Evolutionary conservation across 2,329 filamentous ascomycete species (phyloP), one percentile per base, ranked within the genome.

Genomic region (Neophaeococcomyces aloes): DNA sequence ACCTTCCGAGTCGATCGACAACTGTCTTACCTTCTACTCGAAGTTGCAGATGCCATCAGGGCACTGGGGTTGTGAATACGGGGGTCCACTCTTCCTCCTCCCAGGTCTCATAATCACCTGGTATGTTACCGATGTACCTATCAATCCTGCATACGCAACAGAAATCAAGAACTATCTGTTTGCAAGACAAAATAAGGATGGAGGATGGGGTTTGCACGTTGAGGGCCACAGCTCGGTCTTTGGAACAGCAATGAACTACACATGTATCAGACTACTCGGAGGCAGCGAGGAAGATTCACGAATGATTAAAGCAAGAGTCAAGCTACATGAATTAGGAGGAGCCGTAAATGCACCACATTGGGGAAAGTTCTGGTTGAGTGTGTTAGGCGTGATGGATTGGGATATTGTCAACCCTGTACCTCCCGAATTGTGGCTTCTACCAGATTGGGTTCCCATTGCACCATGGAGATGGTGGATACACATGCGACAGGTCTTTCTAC

Each of bases 381-480:
- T 93, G 2, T 65, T 98, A 48, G 87, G 87, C 13, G 75, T 96
- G 3, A 79, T 79, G 59, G 69, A 81, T 21, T 98, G 89, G 87
- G 86, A 94, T 44, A 79, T 91, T 47, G 88, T 96, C 54, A 98
- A 96, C 56, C 91, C 91, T 1, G 79, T 91, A 2, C 91, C 91
- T 1, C 85, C 91, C 0, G 91, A 98, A 66, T 63, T 96, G 34
- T 98, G 91, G 91, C 71, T 94, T 31, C 67, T 95, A 3, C 88
- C 88, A 0, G 85, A 94, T 61, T 94, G 86, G 86, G 74, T 86
- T 2, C 88, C 88, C 1, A 74, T 94, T 57, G 79, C 86, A 4
- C 89, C 89, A 0, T 94, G 87, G 86, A 72, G 86, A 53, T 95
- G 89, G 88, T 95, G 88, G 89, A 85, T 96, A 56, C 91, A 98